Percentiles rank a stretch among this genome's conserved stretches.
phyloP scores from a whole-genome alignment of 441 rosid species.

The Syzygium malaccense region DNA sequence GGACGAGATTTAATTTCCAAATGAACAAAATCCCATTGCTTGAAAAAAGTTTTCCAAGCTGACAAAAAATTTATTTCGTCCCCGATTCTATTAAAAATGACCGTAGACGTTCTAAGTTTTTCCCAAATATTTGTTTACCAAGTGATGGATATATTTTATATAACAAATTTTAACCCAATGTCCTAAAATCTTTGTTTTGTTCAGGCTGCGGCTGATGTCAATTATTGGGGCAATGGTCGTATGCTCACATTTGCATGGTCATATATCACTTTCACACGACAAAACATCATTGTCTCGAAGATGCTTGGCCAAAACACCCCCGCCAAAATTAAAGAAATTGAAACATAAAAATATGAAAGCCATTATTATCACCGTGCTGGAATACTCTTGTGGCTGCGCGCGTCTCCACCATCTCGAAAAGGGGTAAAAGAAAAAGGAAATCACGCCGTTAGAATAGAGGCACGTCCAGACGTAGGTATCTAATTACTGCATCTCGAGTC shows the following conservation, averaged over 20 bases:
- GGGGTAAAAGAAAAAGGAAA: not conserved
- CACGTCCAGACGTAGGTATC: not conserved
- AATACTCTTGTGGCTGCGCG: not conserved
- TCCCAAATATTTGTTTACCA: not conserved
- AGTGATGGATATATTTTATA: not conserved
- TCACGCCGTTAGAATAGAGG: not conserved
- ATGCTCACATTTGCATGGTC: not conserved
- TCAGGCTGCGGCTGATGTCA: not conserved
- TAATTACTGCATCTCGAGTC: not conserved
- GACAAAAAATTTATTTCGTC: not conserved
- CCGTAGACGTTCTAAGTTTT: not conserved
- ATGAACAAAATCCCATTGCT: not conserved
- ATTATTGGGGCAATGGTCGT: not conserved
- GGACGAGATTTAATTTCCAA: not conserved
- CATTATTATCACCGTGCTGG: not conserved
- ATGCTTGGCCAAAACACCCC: not conserved
- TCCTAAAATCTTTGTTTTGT: not conserved
- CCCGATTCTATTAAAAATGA: not conserved
- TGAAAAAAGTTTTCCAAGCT: not conserved
- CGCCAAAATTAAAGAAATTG: not conserved
- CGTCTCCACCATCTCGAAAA: not conserved
- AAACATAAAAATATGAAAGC: not conserved
- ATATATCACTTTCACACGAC: not conserved
- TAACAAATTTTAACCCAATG: not conserved
- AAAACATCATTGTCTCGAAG: not conserved